Percentiles rank a stretch among this genome's conserved stretches.
Conservation (phyloP, 2,329 filamentous ascomycete genomes). For the Colletotrichum magnum region DNA sequence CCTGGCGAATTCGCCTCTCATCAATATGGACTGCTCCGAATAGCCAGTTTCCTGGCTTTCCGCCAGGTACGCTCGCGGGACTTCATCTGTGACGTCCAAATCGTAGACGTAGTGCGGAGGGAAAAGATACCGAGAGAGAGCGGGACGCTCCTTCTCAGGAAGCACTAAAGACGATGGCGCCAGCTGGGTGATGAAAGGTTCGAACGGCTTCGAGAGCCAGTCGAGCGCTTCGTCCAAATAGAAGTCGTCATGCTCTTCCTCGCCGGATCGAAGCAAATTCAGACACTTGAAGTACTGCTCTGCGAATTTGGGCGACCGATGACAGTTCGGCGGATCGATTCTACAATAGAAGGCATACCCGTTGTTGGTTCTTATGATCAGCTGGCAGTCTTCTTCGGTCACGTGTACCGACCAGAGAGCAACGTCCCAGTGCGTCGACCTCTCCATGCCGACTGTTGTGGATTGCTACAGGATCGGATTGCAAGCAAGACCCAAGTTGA, state of each 20-base stretch:
- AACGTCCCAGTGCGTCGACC: constrained; percentile 22
- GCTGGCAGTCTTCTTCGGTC: constrained; percentile 41
- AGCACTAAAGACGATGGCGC: constrained; percentile 35
- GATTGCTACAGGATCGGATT: no score
- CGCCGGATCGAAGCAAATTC: constrained; percentile 28
- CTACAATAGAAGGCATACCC: constrained; percentile 35
- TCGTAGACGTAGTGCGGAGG: constrained; percentile 41
- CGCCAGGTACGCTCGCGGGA: constrained; percentile 30
- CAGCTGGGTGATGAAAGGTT: constrained; percentile 42
- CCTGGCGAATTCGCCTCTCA: constrained; percentile 40
- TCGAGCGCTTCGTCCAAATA: constrained; percentile 35
- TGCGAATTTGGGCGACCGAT: constrained; percentile 32
- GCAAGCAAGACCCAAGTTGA: no score
- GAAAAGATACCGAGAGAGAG: constrained; percentile 43
- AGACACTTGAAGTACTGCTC: constrained; percentile 42
- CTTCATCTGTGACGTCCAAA: constrained; percentile 41
- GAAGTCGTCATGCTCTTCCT: constrained; percentile 36
- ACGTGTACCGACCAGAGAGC: constrained; percentile 38
- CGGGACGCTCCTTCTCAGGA: constrained; percentile 33
- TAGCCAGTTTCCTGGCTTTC: background rate
- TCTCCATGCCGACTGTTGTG: constrained; percentile 17
- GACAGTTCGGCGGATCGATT: constrained; percentile 26
- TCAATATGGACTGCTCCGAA: constrained; percentile 11
- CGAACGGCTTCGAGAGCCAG: constrained; percentile 38
- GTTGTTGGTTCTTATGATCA: constrained; percentile 41